Base-by-base conservation (phyloP, 1,284 basidiomycete species). In the Sparassis latifolia region DNA sequence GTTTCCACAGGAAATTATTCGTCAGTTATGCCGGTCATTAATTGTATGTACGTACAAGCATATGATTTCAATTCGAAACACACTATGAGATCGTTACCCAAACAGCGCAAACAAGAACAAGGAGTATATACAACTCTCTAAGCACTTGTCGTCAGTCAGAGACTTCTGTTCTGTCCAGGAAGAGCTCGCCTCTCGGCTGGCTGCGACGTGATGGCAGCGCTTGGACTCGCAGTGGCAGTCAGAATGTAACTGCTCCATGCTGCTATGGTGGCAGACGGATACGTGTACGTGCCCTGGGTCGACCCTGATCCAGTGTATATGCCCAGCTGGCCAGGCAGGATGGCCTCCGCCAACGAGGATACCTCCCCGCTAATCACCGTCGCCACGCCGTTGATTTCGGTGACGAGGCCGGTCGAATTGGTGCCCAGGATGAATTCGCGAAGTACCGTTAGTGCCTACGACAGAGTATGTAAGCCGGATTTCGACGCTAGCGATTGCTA, bases 191-290 rank as follows among this genome's bases (percentile, higher is more conserved):
- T 37, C 12, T 12, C 7, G 7, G 35, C 35, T 37, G 7, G 7
- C 35, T 12, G 35, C 35, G 35, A 37, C 35, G 35, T 37, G 35
- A 6, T 12, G 7, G 35, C 35, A 12, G 35, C 6, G 7, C 7
- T 37, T 12, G 35, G 10, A 12, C 45, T 52, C 3, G 54, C 54
- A 2, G 55, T 59, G 12, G 59, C 60, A 0, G 61, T 63, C 31
- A 52, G 58, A 45, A 68, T 58, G 56, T 62, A 69, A 44, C 54
- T 63, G 35, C 73, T 62, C 83, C 83, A 86, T 0, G 79, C 78
- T 10, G 73, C 73, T 33, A 79, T 77, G 10, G 76, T 74, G 44
- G 70, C 70, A 5, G 78, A 51, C n/a, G 62, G 62, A 50, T 52
- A 63, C 10, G 55, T 57, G 44, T 51, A 60, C 46, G 61, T 58